phyloP scores from a whole-genome alignment of 441 rosid species.

The Erysimum cheiri region DNA sequence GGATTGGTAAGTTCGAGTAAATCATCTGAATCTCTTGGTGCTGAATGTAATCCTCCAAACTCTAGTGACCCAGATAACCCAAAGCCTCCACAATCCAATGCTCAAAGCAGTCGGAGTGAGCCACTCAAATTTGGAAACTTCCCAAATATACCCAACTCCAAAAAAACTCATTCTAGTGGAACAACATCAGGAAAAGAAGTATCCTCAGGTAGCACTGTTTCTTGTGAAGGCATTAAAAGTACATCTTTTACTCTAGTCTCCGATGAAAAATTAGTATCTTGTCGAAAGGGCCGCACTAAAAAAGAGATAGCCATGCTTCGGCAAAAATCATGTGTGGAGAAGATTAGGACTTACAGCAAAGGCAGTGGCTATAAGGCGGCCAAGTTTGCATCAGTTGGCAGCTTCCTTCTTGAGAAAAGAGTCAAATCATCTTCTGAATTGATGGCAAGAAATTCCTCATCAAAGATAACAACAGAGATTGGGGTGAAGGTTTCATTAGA shows the following conservation, averaged over 20 bases:
- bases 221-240: conserved; percentile 57
- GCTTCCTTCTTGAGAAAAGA: conserved; percentile 45
- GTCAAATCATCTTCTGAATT: conserved; percentile 43
- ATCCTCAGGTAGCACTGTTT: conserved; percentile 46
- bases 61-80: conserved; percentile 48
- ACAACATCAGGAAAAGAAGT: conserved; percentile 57
- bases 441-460: conserved; percentile 60
- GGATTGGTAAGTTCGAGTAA: conserved; percentile 43
- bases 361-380: conserved; percentile 40
- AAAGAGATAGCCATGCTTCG: conserved; percentile 70
- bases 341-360: conserved; percentile 69
- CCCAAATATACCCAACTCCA: conserved; percentile 52
- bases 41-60: conserved; percentile 57
- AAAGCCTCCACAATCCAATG: conserved; percentile 50
- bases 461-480: conserved; percentile 61
- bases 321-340: conserved; percentile 81
- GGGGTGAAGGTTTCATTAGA: conserved; percentile 55
- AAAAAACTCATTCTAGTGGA: conserved; percentile 52
- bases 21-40: conserved; percentile 35
- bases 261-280: conserved; percentile 66
- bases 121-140: conserved; percentile 46
- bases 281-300: conserved; percentile 68
- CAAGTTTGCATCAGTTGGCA: conserved; percentile 43
- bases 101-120: conserved; percentile 54
- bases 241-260: conserved; percentile 56